Base-by-base conservation (phyloP, 2,329 filamentous ascomycete genomes). In the Colletotrichum chlorophyti region DNA sequence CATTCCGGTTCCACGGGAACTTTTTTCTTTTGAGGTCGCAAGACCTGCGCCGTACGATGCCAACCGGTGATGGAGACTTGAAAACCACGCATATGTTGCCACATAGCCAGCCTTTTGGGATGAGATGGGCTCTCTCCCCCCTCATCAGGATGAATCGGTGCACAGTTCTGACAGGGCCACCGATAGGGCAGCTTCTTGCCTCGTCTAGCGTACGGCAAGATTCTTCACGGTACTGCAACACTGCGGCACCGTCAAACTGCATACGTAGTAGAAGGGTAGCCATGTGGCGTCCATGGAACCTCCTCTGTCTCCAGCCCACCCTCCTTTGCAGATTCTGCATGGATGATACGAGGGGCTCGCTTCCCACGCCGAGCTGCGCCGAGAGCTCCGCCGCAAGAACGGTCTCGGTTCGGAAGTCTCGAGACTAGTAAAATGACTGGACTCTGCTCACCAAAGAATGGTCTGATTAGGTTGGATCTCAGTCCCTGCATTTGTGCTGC, bases 181-280 rank as follows among this genome's bases (percentile, higher is more conserved):
- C n/a, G 24, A 4, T 6, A 2, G 6, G 41, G 21, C 21, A 9
- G 26, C 24, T 3, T 24, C 3, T 17, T 42, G 37, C 26, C 34
- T 7, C 17, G 14, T 23, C 37, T 17, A n/a, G n/a, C n/a, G n/a
- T 31, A 24, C 47, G 35, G 47, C 35, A 41, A n/a, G 29, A 11
- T 19, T n/a, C 17, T 12, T 14, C 24, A 19, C 24, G 31, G 31
- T 5, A 41, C 32, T 48, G 34, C 21, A 48, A 15, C 11, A 12
- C n/a, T 23, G 51, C 27, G 43, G 35, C 35, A 35, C 8, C n/a
- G n/a, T n/a, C n/a, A n/a, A n/a, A n/a, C n/a, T n/a, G n/a, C n/a
- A n/a, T n/a, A n/a, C 42, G 43, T 41, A 35, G 42, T 55, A 37
- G 37, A 45, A 45, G 41, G 45, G 11, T n/a, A 40, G 37, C 32